These are phyloP conservation scores for Vaccinium darrowii DNA, from an alignment of 148 eudicot species.

Conservation along the genomic window DNA sequence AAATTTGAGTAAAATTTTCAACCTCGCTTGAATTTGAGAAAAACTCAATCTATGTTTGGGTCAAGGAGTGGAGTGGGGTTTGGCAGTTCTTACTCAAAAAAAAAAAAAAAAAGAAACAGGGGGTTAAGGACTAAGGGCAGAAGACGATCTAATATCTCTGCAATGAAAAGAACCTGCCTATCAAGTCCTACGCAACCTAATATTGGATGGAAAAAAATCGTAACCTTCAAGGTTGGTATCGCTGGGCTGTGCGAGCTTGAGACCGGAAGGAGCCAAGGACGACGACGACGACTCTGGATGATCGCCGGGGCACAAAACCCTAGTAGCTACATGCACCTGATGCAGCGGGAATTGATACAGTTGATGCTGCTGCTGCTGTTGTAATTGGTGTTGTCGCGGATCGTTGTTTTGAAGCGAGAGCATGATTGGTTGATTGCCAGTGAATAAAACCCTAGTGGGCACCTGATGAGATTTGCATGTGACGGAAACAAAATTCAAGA, in stretches of 20 bases:
- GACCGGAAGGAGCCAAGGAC: conserved; percentile 36
- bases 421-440: conserved; percentile 26
- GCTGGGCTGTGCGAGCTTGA: conserved; percentile 33
- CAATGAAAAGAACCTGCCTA: neutral
- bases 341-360: conserved; percentile 1
- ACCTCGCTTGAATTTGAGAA: too few relatives aligned
- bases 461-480: conserved; percentile 26
- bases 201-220: neutral
- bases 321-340: conserved; percentile 37
- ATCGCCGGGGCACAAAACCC: conserved; percentile 50
- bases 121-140: too few relatives aligned
- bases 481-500: too few relatives aligned
- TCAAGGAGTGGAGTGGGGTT: too few relatives aligned
- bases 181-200: neutral
- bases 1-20: too few relatives aligned
- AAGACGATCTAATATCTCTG: neutral
- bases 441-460: conserved; percentile 52
- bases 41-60: too few relatives aligned
- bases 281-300: conserved; percentile 31
- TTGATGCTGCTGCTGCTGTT: too few relatives aligned
- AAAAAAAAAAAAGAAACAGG: too few relatives aligned
- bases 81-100: too few relatives aligned
- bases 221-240: conserved; percentile 48
- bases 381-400: too few relatives aligned
- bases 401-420: too few relatives aligned